Conservation (phyloP, 257 asterid genomes). For the Capsicum chinense region DNA sequence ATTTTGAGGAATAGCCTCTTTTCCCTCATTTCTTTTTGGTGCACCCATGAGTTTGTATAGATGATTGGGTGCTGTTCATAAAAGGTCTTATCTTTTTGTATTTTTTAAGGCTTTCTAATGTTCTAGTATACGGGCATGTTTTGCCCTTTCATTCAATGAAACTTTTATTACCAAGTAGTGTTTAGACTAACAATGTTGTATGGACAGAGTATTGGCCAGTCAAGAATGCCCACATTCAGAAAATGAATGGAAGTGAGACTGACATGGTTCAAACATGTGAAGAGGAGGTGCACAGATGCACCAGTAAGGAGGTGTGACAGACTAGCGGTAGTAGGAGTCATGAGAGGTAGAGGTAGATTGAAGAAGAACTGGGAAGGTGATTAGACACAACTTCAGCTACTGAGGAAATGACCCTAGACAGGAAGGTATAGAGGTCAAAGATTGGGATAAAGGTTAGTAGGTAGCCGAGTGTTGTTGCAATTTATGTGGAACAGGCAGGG, state of each 20-base stretch:
- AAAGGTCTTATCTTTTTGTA: neutral
- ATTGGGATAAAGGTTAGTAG: neutral
- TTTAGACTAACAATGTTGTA: neutral
- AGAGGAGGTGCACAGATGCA: neutral
- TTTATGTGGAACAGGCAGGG: neutral
- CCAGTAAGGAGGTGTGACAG: neutral
- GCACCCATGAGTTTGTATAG: slow-evolving; percentile 1
- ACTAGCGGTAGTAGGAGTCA: neutral
- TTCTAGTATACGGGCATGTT: neutral
- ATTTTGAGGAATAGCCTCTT: neutral
- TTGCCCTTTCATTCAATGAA: neutral
- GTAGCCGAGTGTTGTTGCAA: neutral
- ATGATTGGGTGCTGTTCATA: neutral
- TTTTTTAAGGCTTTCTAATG: neutral
- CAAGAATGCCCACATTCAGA: neutral
- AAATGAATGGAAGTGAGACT: neutral
- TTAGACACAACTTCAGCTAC: neutral
- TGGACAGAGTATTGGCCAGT: neutral
- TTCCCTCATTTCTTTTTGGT: neutral
- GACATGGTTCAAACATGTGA: neutral
- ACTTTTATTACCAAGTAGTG: neutral
- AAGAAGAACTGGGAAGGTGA: neutral
- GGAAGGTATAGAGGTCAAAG: neutral
- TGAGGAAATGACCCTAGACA: neutral
- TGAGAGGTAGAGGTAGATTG: neutral